Conservation (phyloP, 345 rosid genomes). For the Corymbia maculata region DNA sequence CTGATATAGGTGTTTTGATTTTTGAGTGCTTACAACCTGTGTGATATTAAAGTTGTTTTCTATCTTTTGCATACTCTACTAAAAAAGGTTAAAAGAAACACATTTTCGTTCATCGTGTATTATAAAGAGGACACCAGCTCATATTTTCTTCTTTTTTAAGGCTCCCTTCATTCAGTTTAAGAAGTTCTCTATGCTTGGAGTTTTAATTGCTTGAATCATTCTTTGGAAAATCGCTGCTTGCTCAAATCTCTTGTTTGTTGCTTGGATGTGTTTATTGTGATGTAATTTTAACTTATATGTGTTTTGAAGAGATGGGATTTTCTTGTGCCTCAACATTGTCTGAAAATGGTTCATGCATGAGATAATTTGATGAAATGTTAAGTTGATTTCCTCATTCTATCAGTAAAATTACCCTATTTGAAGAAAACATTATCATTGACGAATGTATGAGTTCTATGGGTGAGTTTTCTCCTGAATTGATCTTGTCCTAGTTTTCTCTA, state of each 20-base stretch:
- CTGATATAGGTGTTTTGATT: neutral
- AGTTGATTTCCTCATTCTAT: neutral
- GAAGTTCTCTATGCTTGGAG: neutral
- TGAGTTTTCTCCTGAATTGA: neutral
- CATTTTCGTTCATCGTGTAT: neutral
- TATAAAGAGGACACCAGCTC: neutral
- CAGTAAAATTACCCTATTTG: neutral
- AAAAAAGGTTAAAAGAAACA: neutral
- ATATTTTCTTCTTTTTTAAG: neutral
- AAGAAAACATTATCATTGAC: neutral
- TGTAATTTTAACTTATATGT: neutral
- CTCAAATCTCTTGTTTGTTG: neutral
- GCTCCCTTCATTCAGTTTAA: neutral
- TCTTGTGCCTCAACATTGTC: neutral
- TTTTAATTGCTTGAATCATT: neutral
- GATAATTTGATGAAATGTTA: neutral
- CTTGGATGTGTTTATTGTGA: neutral
- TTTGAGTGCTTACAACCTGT: neutral
- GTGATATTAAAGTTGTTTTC: neutral
- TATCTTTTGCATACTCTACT: neutral
- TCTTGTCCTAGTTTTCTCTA: neutral
- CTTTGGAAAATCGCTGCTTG: neutral
- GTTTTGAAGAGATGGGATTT: neutral
- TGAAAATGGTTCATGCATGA: neutral
- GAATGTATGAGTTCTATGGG: neutral